Base-by-base conservation (phyloP, 257 asterid genomes). In the Plantago elongata region DNA sequence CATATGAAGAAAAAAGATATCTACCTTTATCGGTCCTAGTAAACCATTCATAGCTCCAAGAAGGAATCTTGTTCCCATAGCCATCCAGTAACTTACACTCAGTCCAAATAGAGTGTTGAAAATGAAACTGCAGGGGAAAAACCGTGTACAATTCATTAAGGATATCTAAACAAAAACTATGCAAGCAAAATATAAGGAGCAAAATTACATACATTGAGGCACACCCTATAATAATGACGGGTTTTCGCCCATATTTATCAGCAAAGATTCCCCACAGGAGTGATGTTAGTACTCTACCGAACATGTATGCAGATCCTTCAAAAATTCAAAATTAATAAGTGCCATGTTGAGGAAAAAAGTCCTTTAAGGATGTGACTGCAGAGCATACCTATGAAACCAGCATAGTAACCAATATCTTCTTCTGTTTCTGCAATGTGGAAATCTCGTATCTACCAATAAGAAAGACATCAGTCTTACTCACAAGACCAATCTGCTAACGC, bases 41-140 rank as follows among this genome's bases (percentile, higher is more conserved):
- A 89, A 17, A 63, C 96, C 96, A 66, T 80, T 81, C 72, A 84
- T 75, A 75, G 84, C 69, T 50, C 96, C 96, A n/a, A 85, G 91
- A 61, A 88, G 93, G 69, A 88, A 85, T 80, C 96, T 85, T 37
- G 77, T 86, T 2, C 62, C 18, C 64, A 89, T 29, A 47, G 96
- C 96, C 96, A 88, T 89, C 87, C 90, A 82, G 64, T 66, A 89
- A 73, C 84, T 82, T 12, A 71, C 30, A 66, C 96, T 86, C 34
- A 89, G 84, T 60, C 96, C 95, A 78, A 86, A 89, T 11, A 89
- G 85, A 37, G 94, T 72, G 73, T 86, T 89, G 85, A 86, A 86
- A 49, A 89, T 73, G 63, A 82, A 84, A 74, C 96, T 89, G 95
- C 34, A 73, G 12, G 17, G 5, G 49, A 38, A 69, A 12, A 63